These are phyloP conservation scores for Stereum hirsutum DNA, from an alignment of 1,284 basidiomycete species.

Conservation along the genomic window DNA sequence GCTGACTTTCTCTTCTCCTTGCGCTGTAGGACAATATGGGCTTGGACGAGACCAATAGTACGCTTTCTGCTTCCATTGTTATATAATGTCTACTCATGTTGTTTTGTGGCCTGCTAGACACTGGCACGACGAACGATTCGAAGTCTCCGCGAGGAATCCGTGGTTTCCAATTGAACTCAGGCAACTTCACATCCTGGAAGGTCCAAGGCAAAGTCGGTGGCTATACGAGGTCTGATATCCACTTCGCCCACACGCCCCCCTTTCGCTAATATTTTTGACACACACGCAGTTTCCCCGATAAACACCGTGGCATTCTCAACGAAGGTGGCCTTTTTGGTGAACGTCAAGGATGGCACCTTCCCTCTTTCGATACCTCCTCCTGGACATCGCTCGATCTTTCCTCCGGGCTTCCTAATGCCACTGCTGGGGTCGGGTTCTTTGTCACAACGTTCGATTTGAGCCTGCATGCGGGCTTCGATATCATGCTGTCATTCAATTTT, in stretches of 20 bases:
- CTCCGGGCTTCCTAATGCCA: slow-evolving; percentile 42
- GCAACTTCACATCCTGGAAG: slow-evolving; percentile 61
- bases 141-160: slow-evolving; percentile 74
- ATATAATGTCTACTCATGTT: too few relatives aligned
- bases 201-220: slow-evolving; percentile 79
- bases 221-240: slow-evolving; percentile 48
- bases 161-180: slow-evolving; percentile 57
- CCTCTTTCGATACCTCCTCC: slow-evolving; percentile 52
- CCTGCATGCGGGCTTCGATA: slow-evolving; percentile 51
- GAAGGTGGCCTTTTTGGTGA: slow-evolving; percentile 78
- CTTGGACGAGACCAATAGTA: slow-evolving; percentile 50
- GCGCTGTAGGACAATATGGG: slow-evolving; percentile 87
- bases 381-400: slow-evolving; percentile 50
- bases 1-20: too few relatives aligned
- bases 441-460: slow-evolving; percentile 59
- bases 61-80: too few relatives aligned
- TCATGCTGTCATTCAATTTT: slow-evolving; percentile 62
- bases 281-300: slow-evolving; percentile 53
- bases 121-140: slow-evolving; percentile 7
- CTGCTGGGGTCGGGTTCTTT: slow-evolving; percentile 72
- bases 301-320: slow-evolving; percentile 60
- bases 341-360: slow-evolving; percentile 75
- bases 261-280: neutral
- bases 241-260: neutral
- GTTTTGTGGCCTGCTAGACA: neutral